Percentiles rank a stretch among this genome's conserved stretches.
These are phyloP conservation scores for Pontederia crassipes DNA, from an alignment of 176 grass and related monocot species.

Conservation along the genomic window DNA sequence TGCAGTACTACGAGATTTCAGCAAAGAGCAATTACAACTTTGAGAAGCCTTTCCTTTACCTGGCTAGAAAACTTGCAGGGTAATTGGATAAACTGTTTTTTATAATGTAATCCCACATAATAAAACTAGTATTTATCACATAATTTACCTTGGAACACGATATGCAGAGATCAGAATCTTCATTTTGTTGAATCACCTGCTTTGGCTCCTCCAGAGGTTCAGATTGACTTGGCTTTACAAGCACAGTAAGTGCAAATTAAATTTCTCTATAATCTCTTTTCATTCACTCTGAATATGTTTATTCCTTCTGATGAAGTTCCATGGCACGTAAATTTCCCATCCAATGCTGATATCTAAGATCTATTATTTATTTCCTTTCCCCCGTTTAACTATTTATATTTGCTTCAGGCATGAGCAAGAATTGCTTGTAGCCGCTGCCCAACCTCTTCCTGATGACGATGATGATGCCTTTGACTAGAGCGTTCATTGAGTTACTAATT, in stretches of 20 bases:
- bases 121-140: not conserved
- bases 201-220: constrained; percentile 17
- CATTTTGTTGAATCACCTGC: constrained; percentile 19
- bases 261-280: not conserved
- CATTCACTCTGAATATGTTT: not conserved
- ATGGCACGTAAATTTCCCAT: not conserved
- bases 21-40: constrained; percentile 23
- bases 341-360: no score
- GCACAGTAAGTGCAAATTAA: not conserved
- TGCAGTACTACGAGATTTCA: constrained; percentile 17
- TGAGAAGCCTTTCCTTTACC: constrained; percentile 20
- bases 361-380: not conserved
- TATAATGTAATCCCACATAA: not conserved
- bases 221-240: constrained; percentile 12
- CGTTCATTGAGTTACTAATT: no score
- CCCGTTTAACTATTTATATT: not conserved
- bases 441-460: constrained; percentile 29
- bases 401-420: constrained; percentile 21
- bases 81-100: not conserved
- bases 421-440: constrained; percentile 19
- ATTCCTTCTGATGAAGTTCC: not conserved
- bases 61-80: constrained; percentile 18
- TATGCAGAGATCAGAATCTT: constrained; percentile 12
- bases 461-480: constrained; percentile 19
- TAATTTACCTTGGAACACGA: not conserved